These are phyloP conservation scores for Prunus dulcis DNA, from an alignment of 306 rosid species.

Conservation along the genomic window DNA sequence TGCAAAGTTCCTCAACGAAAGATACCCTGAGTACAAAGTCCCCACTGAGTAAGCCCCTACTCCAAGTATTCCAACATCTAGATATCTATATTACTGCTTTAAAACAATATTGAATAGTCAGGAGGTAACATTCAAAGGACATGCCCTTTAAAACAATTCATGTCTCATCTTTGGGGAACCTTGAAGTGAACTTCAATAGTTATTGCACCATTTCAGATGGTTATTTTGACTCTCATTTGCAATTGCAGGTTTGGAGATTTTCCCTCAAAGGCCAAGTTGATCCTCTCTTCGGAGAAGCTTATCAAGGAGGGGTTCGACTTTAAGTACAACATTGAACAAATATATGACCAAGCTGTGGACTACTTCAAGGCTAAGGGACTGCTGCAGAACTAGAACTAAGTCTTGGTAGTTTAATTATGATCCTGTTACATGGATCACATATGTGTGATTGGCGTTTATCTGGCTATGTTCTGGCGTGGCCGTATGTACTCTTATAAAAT, in stretches of 20 bases:
- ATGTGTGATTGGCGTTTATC: background rate
- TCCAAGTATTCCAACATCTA: background rate
- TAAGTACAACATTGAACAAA: slow-evolving; percentile 57
- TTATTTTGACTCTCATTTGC: slow-evolving; percentile 1
- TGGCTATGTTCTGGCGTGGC: background rate
- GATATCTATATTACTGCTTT: background rate
- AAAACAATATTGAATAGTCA: too few species aligned
- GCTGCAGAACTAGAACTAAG: slow-evolving; percentile 37
- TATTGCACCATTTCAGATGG: background rate
- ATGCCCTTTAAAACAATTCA: too few species aligned
- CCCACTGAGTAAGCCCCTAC: slow-evolving; percentile 59
- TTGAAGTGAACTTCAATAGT: background rate
- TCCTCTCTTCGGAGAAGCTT: slow-evolving; percentile 63
- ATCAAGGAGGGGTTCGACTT: slow-evolving; percentile 73
- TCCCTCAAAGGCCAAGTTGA: slow-evolving; percentile 58
- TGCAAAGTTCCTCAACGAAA: slow-evolving; percentile 57
- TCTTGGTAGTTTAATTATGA: background rate
- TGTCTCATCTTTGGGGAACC: background rate
- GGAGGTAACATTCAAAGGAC: too few species aligned
- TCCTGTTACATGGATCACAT: background rate
- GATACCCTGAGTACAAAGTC: slow-evolving; percentile 58
- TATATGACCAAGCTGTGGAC: slow-evolving; percentile 60
- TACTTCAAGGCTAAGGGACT: slow-evolving; percentile 60
- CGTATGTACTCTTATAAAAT: background rate
- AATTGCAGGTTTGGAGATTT: slow-evolving; percentile 56